These are phyloP conservation scores for Trichaptum fuscoviolaceum DNA, from an alignment of 768 basidiomycete genomes.

Conservation along the genomic window DNA sequence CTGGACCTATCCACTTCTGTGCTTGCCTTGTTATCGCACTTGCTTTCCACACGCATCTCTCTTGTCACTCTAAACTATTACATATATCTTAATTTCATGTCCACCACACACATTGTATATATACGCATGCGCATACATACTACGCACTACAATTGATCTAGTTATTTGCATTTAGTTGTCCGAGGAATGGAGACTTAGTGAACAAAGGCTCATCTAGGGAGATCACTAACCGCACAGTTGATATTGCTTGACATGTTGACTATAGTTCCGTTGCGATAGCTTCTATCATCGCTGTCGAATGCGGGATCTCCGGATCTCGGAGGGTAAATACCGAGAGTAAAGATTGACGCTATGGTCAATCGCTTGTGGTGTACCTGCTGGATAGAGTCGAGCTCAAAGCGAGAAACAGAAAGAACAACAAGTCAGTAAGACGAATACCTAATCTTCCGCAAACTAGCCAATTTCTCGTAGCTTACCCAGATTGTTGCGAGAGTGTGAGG, in stretches of 20 bases:
- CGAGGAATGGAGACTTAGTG: neutral
- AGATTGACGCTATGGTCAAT: neutral
- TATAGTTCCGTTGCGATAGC: too few relatives aligned
- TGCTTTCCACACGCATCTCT: neutral
- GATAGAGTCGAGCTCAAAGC: neutral
- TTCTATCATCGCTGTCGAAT: too few relatives aligned
- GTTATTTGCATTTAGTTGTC: neutral
- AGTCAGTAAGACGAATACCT: neutral
- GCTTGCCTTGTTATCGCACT: slow-evolving; percentile 7
- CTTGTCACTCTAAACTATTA: neutral
- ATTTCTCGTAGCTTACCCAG: neutral
- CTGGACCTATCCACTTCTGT: neutral
- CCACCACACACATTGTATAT: neutral
- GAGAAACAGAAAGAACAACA: neutral
- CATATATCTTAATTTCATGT: neutral
- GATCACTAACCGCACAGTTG: neutral
- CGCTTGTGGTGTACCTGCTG: neutral
- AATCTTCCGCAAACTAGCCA: too few relatives aligned
- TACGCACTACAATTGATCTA: neutral
- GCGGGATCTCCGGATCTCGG: neutral
- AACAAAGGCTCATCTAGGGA: neutral
- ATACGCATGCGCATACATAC: neutral
- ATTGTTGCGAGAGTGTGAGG: neutral
- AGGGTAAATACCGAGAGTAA: neutral
- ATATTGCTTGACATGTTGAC: neutral